A percentile compares a stretch with the other conserved stretches of the same genome.
These are phyloP conservation scores for Exophiala sp. DNA, from an alignment of 2,329 filamentous ascomycete species.

Conservation along the genomic window DNA sequence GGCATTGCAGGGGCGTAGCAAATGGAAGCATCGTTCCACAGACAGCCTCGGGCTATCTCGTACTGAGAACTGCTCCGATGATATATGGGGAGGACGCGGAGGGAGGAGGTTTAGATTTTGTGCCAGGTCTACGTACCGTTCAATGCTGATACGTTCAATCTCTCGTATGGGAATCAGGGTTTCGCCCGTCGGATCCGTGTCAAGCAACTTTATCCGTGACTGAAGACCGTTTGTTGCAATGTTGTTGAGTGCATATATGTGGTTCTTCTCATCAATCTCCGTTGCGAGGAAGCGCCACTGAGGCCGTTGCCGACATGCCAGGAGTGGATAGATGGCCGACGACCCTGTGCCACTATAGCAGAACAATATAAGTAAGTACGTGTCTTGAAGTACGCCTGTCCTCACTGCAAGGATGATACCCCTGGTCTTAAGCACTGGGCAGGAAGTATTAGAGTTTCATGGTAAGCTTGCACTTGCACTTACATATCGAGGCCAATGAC, in stretches of 20 bases:
- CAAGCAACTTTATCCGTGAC: conserved; percentile 58
- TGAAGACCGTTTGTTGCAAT: conserved; percentile 60
- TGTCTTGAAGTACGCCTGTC: no score
- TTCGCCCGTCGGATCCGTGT: conserved; percentile 42
- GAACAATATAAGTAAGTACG: not conserved
- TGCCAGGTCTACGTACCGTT: conserved; percentile 29
- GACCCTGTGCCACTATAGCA: conserved; percentile 70
- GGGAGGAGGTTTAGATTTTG: no score
- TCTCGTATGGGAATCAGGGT: conserved; percentile 54
- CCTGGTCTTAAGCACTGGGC: not conserved
- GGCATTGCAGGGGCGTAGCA: no score
- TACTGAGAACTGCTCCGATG: no score
- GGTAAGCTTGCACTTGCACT: conserved; percentile 6
- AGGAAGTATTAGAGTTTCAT: no score
- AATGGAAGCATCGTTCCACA: no score
- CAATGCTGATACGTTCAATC: conserved; percentile 32
- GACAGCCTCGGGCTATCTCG: no score
- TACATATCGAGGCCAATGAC: conserved; percentile 71
- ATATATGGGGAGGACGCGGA: no score
- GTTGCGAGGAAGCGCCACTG: conserved; percentile 69
- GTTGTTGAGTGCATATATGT: conserved; percentile 62
- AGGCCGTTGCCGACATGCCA: conserved; percentile 63
- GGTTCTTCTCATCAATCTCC: conserved; percentile 70
- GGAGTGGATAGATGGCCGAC: conserved; percentile 82
- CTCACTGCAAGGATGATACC: no score